phyloP scores from a whole-genome alignment of 148 eudicot genomes.

The Vaccinium darrowii region DNA sequence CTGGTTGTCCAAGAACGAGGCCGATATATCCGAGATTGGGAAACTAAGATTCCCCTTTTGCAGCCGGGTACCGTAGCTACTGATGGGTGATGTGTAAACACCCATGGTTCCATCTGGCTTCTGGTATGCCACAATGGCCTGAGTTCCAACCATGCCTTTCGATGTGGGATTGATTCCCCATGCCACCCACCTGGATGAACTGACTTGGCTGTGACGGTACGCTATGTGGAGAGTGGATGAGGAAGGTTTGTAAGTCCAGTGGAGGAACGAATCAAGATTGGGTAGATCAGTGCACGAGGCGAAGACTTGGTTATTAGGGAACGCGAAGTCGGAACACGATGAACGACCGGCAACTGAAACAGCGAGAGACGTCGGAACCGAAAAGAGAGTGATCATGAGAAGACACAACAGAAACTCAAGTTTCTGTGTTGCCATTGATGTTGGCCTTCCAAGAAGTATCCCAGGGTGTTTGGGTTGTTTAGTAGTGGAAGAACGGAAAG shows the following conservation, averaged over 20 bases:
- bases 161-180: slow-evolving; percentile 18
- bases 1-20: too few relatives aligned
- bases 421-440: neutral
- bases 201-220: slow-evolving; percentile 21
- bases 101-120: too few relatives aligned
- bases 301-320: slow-evolving; percentile 17
- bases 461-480: neutral
- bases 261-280: slow-evolving; percentile 21
- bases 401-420: neutral
- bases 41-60: too few relatives aligned
- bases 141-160: slow-evolving; percentile 9
- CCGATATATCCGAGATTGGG: too few relatives aligned
- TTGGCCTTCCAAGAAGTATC: too few relatives aligned
- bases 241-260: slow-evolving; percentile 29
- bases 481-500: too few relatives aligned
- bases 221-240: slow-evolving; percentile 27
- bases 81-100: too few relatives aligned
- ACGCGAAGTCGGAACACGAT: slow-evolving; percentile 12
- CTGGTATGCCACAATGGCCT: neutral
- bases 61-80: too few relatives aligned
- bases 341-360: neutral
- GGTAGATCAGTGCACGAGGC: slow-evolving; percentile 25
- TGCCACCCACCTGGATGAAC: slow-evolving; percentile 16
- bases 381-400: neutral
- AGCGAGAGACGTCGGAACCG: too few relatives aligned